Base-by-base conservation (phyloP, 1,284 basidiomycete species). In the Marasmius oreades region DNA sequence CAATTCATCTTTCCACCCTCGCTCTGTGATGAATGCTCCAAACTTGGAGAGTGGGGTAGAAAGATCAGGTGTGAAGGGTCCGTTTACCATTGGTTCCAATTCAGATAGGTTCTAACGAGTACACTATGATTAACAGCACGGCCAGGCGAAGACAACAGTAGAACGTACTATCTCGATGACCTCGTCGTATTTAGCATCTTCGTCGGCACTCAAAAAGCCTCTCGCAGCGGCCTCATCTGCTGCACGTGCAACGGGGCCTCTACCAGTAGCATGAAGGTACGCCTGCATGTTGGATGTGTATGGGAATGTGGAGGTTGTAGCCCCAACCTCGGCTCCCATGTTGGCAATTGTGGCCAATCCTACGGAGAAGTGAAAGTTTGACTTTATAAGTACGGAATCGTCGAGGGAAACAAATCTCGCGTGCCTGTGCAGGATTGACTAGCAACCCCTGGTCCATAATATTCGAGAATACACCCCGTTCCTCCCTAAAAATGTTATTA, bases 261-360 rank as follows among this genome's bases (percentile, higher is more conserved):
- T 86, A 51, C 92, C 89, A 14, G 97, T 99, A 12, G 95, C 95
- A 62, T 84, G 78, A 28, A 99, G 84, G 73, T 99, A 99, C 26
- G 85, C 79, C 37, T 85, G 82, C 96, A 99, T 99, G 65, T 85
- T 84, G 56, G 82, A 73, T 6, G 93, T 95, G 74, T 98, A 99
- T 12, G 95, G 95, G 82, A 99, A 99, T 2, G 92, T 94, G 1
- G 94, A 96, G 0, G 97, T 98, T 2, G 97, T 99, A 6, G 97
- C 97, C 47, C 97, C 97, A 24, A 99, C 94, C 77, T 99, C 97
- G 22, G 97, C 97, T 58, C 97, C 97, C 97, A 99, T 99, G 74
- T 98, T 98, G 56, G 93, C 90, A 60, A 98, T 91, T 4, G 95
- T 98, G 0, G 95, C 95, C 52, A 98, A 74, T 62, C 93, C 89